Base-by-base conservation (phyloP, 495 filamentous ascomycete genomes). In the Saxispiralis lemnorum region DNA sequence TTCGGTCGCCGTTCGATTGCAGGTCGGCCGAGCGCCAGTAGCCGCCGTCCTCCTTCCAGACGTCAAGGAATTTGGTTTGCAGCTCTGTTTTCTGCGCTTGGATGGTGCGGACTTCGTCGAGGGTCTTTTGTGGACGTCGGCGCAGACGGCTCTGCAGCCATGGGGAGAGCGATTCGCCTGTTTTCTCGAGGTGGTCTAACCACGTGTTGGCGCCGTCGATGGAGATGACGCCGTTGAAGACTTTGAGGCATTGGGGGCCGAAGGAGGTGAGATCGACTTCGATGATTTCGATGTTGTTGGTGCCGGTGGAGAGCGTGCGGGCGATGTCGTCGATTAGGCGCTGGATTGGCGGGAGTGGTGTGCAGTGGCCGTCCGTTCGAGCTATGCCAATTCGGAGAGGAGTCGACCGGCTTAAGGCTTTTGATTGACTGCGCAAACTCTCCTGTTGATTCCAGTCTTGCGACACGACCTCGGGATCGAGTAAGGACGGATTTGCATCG, bases 281-380 rank as follows among this genome's bases (percentile, higher is more conserved):
- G 0, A 78, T 58, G 4, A 76, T 64, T 19, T 71, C 61, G 9
- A 78, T 56, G 5, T 64, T 68, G 9, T 39, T 17, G 12, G 19
- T 19, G 13, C 17, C 21, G 1, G 48, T 0, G 63, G 56, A 3
- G 57, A 81, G 52, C 0, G 45, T 52, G 7, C 51, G 21, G 0
- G 67, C 59, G 0, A 76, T 68, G 51, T 75, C 70, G 12, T 69
- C 63, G 1, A 81, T 52, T 0, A 75, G 51, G 7, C 61, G 63
- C 3, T 56, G 51, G 6, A 81, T 63, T 0, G 76, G 76, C 0
- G 77, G 77, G 14, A 76, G 59, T 1, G 77, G 77, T 6, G 63
- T 62, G 14, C 70, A 66, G 7, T 76, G 36, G 0, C 72, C 75
- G 45, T 81, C 76, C 5, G 62, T 66, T 9, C 66, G 59, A 1